Conservation (phyloP, 1,284 basidiomycete genomes). For the Pseudomicrostroma phylloplanum region DNA sequence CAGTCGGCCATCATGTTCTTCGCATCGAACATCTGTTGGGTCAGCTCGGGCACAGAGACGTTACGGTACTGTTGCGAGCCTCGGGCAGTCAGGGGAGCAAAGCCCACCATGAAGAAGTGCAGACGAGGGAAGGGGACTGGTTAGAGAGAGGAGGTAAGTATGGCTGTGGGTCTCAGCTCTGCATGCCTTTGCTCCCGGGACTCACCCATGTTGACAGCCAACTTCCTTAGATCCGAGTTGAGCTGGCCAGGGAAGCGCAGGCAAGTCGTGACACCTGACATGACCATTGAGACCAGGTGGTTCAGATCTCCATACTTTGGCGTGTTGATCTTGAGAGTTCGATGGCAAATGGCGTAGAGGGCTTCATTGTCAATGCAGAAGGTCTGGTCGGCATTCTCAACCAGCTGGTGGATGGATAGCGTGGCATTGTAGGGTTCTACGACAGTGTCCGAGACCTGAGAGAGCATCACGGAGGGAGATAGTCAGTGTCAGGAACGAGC, state of each 20-base stretch:
- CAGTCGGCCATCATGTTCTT: slow-evolving; percentile 74
- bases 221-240: slow-evolving; percentile 93
- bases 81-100: slow-evolving; percentile 86
- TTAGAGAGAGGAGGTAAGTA: neutral
- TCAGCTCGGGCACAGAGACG: slow-evolving; percentile 89
- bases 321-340: slow-evolving; percentile 85
- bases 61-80: slow-evolving; percentile 86
- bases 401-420: slow-evolving; percentile 60
- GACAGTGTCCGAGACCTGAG: slow-evolving; percentile 57
- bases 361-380: slow-evolving; percentile 88
- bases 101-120: slow-evolving; percentile 82
- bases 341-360: slow-evolving; percentile 86
- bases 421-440: slow-evolving; percentile 64
- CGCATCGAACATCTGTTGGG: slow-evolving; percentile 95
- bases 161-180: neutral
- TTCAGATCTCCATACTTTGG: slow-evolving; percentile 95
- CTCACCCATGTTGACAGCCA: slow-evolving; percentile 95
- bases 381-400: slow-evolving; percentile 62
- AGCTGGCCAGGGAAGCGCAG: slow-evolving; percentile 97
- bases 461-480: slow-evolving; percentile 20
- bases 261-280: slow-evolving; percentile 94
- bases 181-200: slow-evolving; percentile 18
- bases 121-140: slow-evolving; percentile 87
- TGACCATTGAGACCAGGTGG: slow-evolving; percentile 92
- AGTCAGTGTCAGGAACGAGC: neutral